Conservation (phyloP, 495 filamentous ascomycete genomes). For the Amorphotheca resinae region DNA sequence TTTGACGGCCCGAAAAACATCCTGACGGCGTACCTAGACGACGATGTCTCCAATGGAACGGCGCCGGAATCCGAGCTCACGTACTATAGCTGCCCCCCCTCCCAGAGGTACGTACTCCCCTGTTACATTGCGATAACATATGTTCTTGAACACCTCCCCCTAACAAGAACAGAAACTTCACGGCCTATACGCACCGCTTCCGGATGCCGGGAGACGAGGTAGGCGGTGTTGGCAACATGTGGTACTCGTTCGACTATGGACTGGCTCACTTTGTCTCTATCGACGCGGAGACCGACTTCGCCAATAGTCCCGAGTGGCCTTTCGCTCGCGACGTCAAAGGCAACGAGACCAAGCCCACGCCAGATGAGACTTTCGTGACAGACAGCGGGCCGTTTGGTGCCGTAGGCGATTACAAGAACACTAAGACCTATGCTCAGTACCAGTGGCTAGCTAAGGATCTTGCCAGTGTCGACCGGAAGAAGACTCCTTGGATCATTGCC, state of each 20-base stretch:
- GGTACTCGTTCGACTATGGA: slow-evolving; percentile 48
- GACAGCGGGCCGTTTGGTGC: slow-evolving; percentile 39
- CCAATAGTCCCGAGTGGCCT: slow-evolving; percentile 25
- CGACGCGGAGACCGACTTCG: slow-evolving; percentile 38
- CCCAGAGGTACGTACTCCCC: slow-evolving; percentile 20
- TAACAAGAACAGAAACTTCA: slow-evolving; percentile 21
- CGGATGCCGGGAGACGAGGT: slow-evolving; percentile 34
- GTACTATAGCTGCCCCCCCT: slow-evolving; percentile 34
- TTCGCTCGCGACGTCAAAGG: slow-evolving; percentile 28
- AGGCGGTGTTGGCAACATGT: slow-evolving; percentile 37
- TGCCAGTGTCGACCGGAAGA: slow-evolving; percentile 33
- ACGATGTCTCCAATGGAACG: slow-evolving; percentile 22
- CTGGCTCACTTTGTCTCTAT: slow-evolving; percentile 39
- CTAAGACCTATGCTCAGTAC: slow-evolving; percentile 33
- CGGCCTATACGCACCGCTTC: slow-evolving; percentile 28
- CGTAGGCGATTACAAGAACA: slow-evolving; percentile 24
- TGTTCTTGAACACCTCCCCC: neutral
- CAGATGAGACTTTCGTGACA: slow-evolving; percentile 32
- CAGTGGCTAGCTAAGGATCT: slow-evolving; percentile 37
- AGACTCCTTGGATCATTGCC: slow-evolving; percentile 43
- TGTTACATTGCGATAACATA: too few relatives aligned
- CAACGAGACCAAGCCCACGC: slow-evolving; percentile 28
- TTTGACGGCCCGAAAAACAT: slow-evolving; percentile 36
- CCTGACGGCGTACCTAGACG: slow-evolving; percentile 35
- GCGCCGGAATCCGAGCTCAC: slow-evolving; percentile 25